Evolutionary conservation across 2,329 filamentous ascomycete species (phyloP).

Genomic region (Gaeumannomyces tritici): DNA sequence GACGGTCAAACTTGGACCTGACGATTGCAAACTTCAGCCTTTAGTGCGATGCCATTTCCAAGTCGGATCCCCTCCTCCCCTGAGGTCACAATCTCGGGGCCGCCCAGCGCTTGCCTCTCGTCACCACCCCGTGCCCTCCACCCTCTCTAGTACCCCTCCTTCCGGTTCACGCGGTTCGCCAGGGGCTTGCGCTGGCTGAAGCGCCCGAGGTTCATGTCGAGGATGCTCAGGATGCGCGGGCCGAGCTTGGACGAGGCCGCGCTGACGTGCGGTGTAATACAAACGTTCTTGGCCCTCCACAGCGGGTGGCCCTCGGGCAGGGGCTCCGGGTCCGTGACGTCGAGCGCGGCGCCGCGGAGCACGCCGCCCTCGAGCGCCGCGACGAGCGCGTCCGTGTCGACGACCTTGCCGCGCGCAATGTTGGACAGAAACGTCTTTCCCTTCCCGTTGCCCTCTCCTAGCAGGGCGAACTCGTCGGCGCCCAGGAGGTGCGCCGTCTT

Average conservation of each 20-base stretch:
- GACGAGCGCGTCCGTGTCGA: slow-evolving; percentile 34
- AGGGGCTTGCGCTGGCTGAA: slow-evolving; percentile 9
- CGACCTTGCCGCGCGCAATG: slow-evolving; percentile 39
- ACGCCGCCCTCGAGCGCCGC: slow-evolving; percentile 30
- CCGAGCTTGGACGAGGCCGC: slow-evolving; percentile 5
- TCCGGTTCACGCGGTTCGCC: slow-evolving; percentile 11
- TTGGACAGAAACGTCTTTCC: slow-evolving; percentile 47
- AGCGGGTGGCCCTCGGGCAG: slow-evolving; percentile 48
- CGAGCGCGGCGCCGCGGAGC: slow-evolving; percentile 47
- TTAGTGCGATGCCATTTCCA: not conserved
- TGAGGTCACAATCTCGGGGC: too few species aligned
- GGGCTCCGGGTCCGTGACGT: slow-evolving; percentile 60
- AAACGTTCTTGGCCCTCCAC: slow-evolving; percentile 51
- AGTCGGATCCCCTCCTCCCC: not conserved
- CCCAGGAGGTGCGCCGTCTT: slow-evolving; percentile 31
- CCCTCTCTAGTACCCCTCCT: slow-evolving; percentile 10
- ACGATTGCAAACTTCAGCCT: not conserved
- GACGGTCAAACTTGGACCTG: not conserved
- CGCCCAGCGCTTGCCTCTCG: too few species aligned
- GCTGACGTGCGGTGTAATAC: slow-evolving; percentile 29
- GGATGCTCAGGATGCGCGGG: slow-evolving; percentile 5
- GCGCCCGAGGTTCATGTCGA: slow-evolving; percentile 9
- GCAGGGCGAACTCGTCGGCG: slow-evolving; percentile 17
- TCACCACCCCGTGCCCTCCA: not conserved
- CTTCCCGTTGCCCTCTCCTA: slow-evolving; percentile 8